Evolutionary conservation across 1,284 basidiomycete genomes (phyloP).

Genomic region (Tausonia pullulans): DNA sequence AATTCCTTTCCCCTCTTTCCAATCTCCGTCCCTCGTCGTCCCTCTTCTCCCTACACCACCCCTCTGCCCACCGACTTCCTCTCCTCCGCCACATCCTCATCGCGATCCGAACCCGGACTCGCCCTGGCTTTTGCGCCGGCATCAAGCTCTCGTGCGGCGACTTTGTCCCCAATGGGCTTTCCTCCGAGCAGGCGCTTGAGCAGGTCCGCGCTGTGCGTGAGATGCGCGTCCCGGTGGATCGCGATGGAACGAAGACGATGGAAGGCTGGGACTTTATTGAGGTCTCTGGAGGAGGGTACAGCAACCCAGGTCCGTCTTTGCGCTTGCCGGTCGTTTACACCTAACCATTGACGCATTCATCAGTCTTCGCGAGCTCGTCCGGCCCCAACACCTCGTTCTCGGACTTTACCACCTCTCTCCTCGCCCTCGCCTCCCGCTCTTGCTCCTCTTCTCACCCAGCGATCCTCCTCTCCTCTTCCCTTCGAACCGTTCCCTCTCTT

Average conservation of each 20-base stretch:
- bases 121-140: slow-evolving; percentile 51
- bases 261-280: slow-evolving; percentile 28
- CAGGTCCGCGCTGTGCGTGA: slow-evolving; percentile 7
- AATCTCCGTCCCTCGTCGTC: slow-evolving; percentile 7
- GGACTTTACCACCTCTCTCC: background rate
- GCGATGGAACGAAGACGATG: background rate
- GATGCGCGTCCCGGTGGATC: background rate
- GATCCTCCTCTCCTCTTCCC: slow-evolving; percentile 12
- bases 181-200: background rate
- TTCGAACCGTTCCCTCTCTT: background rate
- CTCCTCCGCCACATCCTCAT: slow-evolving; percentile 1
- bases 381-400: slow-evolving; percentile 4
- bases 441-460: no score
- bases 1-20: slow-evolving; percentile 25
- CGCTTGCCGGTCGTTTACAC: background rate
- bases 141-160: slow-evolving; percentile 75
- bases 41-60: slow-evolving; percentile 25
- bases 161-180: slow-evolving; percentile 44
- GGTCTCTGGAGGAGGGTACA: slow-evolving; percentile 32
- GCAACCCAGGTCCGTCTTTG: slow-evolving; percentile 19
- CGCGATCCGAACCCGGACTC: background rate
- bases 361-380: slow-evolving; percentile 7
- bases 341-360: background rate
- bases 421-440: background rate
- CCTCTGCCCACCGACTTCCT: slow-evolving; percentile 50